A percentile compares a stretch with the other conserved stretches of the same genome.
These are phyloP conservation scores for Metschnikowia cubensis DNA, from an alignment of 805 yeast species.

Conservation along the genomic window DNA sequence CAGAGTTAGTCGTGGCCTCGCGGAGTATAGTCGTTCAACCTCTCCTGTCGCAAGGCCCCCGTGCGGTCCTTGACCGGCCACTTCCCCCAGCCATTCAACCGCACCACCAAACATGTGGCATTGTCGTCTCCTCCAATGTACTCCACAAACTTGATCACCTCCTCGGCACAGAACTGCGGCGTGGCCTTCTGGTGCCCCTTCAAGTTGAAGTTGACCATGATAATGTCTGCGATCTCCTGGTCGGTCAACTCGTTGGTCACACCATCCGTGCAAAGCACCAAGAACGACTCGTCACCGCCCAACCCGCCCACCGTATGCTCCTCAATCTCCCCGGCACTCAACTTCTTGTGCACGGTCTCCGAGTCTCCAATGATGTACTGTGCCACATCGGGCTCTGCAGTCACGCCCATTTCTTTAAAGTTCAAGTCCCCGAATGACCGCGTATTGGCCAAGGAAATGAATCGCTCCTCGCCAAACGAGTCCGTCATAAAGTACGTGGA, in stretches of 20 bases:
- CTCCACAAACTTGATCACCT: slow-evolving; percentile 77
- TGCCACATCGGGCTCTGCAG: slow-evolving; percentile 87
- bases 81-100: slow-evolving; percentile 88
- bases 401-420: slow-evolving; percentile 78
- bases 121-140: slow-evolving; percentile 91
- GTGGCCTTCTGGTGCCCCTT: slow-evolving; percentile 68
- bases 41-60: slow-evolving; percentile 72
- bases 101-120: slow-evolving; percentile 83
- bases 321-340: slow-evolving; percentile 37
- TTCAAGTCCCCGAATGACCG: slow-evolving; percentile 87
- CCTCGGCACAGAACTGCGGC: slow-evolving; percentile 83
- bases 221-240: slow-evolving; percentile 87
- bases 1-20: slow-evolving; percentile 16
- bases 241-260: slow-evolving; percentile 76
- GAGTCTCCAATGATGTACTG: slow-evolving; percentile 64
- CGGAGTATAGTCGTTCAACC: slow-evolving; percentile 47
- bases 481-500: slow-evolving; percentile 69
- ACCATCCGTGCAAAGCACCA: slow-evolving; percentile 85
- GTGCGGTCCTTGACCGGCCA: slow-evolving; percentile 88
- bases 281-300: slow-evolving; percentile 85
- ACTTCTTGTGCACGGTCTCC: slow-evolving; percentile 27
- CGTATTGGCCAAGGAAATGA: slow-evolving; percentile 81
- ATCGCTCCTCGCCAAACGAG: slow-evolving; percentile 90
- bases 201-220: slow-evolving; percentile 62
- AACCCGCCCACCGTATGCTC: slow-evolving; percentile 39